Percentiles rank a stretch among this genome's conserved stretches.
These are phyloP conservation scores for Syzygium malaccense DNA, from an alignment of 441 rosid genomes.

Conservation along the genomic window DNA sequence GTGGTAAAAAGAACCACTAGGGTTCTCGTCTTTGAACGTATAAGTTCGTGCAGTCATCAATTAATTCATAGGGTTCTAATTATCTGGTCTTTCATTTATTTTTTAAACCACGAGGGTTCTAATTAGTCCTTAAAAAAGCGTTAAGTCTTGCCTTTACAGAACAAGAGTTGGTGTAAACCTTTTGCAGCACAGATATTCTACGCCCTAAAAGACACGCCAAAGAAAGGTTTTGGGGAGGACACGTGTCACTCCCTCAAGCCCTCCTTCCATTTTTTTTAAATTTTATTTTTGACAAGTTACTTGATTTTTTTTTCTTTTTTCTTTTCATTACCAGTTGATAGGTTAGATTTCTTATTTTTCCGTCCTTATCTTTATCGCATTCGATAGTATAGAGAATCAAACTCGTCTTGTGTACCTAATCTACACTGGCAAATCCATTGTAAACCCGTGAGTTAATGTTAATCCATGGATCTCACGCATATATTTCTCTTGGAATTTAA, in stretches of 20 bases:
- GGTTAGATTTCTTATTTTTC: not conserved
- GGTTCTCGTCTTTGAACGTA: not conserved
- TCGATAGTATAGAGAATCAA: not conserved
- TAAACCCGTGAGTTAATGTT: not conserved
- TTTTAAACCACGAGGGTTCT: not conserved
- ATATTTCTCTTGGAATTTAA: not conserved
- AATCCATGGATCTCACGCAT: not conserved
- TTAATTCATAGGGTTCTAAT: not conserved
- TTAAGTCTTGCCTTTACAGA: not conserved
- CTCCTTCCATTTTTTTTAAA: not conserved
- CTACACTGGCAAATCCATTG: not conserved
- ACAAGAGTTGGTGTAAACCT: not conserved
- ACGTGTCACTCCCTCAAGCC: not conserved
- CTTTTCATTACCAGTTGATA: not conserved
- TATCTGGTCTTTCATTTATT: not conserved
- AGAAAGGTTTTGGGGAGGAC: not conserved
- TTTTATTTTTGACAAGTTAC: not conserved
- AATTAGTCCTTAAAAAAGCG: not conserved
- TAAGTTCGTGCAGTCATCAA: not conserved
- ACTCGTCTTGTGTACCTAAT: not conserved
- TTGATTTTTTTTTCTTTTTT: not conserved
- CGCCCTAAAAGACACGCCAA: not conserved
- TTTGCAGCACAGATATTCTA: not conserved
- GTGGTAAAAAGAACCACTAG: not conserved
- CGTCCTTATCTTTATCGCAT: not conserved